These are phyloP conservation scores for Adansonia rubrostipa DNA, from an alignment of 441 rosid species.

Conservation along the genomic window DNA sequence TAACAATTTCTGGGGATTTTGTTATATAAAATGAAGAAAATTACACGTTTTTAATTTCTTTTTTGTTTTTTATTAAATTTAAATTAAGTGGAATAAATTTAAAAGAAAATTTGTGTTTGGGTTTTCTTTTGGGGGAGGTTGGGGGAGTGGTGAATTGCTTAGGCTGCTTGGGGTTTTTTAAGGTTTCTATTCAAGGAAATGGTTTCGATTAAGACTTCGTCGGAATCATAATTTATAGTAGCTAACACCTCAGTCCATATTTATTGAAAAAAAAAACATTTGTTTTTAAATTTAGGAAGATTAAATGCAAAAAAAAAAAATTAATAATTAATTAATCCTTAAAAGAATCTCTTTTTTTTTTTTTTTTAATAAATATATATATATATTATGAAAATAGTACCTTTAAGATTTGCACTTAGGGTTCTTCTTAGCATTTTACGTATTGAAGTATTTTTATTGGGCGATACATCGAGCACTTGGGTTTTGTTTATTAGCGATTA, in stretches of 20 bases:
- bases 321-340: no score
- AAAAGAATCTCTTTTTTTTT: no score
- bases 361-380: no score
- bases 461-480: background rate
- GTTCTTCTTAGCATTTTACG: background rate
- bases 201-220: background rate
- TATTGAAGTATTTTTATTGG: background rate
- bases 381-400: background rate
- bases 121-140: background rate
- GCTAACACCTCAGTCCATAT: background rate
- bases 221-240: constrained; percentile 1
- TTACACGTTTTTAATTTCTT: background rate
- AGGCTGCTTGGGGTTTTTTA: background rate
- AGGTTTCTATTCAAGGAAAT: constrained; percentile 12
- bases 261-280: no score
- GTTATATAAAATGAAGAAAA: background rate
- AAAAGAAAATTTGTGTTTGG: constrained; percentile 3
- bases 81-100: background rate
- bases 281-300: no score
- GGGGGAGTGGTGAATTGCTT: no score
- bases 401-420: background rate
- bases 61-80: background rate
- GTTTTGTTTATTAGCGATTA: background rate
- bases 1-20: background rate
- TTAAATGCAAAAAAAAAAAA: no score